Conservation (phyloP, 768 basidiomycete genomes). For the Amanita inopinata region DNA sequence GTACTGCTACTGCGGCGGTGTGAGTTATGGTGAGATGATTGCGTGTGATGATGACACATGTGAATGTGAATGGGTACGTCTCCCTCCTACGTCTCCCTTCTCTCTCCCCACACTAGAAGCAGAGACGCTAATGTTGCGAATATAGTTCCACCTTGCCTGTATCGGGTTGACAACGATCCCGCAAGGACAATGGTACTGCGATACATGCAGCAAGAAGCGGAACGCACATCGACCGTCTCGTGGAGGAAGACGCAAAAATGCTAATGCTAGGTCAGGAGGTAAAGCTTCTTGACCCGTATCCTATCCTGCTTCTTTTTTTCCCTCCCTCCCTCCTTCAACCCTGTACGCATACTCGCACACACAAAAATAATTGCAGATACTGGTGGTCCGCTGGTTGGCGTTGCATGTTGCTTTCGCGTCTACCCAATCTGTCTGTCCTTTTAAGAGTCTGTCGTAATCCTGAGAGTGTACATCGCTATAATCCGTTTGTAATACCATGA, state of each 20-base stretch:
- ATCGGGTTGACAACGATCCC: conserved; percentile 59
- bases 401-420: too few relatives aligned
- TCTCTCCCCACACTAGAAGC: too few relatives aligned
- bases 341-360: too few relatives aligned
- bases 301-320: too few relatives aligned
- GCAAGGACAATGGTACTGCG: conserved; percentile 70
- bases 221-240: conserved; percentile 41
- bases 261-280: conserved; percentile 4
- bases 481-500: too few relatives aligned
- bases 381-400: too few relatives aligned
- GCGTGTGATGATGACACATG: conserved; percentile 80
- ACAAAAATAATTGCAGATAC: too few relatives aligned
- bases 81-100: conserved; percentile 9
- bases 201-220: conserved; percentile 50
- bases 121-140: conserved; percentile 10
- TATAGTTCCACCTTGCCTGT: conserved; percentile 73
- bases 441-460: too few relatives aligned
- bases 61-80: conserved; percentile 83
- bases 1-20: conserved; percentile 81
- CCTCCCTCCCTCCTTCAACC: too few relatives aligned
- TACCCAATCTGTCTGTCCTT: too few relatives aligned
- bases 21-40: conserved; percentile 92
- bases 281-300: conserved; percentile 7
- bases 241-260: conserved; percentile 36
- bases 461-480: too few relatives aligned